phyloP scores from a whole-genome alignment of 1,284 basidiomycete genomes.

The Phaffia rhodozyma region DNA sequence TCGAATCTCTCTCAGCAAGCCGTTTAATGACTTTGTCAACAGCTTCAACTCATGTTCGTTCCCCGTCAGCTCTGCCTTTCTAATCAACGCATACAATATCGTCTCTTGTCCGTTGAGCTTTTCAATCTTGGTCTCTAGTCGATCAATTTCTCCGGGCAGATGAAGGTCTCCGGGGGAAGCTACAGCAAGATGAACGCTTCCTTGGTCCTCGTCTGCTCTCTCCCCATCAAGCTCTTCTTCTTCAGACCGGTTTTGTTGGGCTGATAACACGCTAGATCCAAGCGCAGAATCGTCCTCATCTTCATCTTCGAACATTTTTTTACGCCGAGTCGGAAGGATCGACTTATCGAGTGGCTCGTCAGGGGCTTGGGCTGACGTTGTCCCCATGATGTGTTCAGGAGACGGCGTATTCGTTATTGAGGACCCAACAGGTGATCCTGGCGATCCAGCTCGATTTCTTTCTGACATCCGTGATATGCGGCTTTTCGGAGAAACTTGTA shows the following conservation, averaged over 20 bases:
- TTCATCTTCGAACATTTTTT: conserved; percentile 33
- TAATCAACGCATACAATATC: conserved; percentile 73
- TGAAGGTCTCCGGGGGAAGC: conserved; percentile 76
- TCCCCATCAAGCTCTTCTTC: not conserved
- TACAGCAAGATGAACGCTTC: conserved; percentile 27
- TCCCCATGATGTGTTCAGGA: too few relatives aligned
- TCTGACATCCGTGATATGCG: too few relatives aligned
- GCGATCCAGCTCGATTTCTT: too few relatives aligned
- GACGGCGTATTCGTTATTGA: too few relatives aligned
- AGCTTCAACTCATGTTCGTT: conserved; percentile 73
- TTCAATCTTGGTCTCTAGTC: conserved; percentile 58
- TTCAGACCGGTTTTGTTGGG: not conserved
- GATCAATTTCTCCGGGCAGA: conserved; percentile 65
- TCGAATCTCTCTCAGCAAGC: conserved; percentile 68
- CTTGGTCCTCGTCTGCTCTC: not conserved
- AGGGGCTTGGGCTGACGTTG: not conserved
- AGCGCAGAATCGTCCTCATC: conserved; percentile 12
- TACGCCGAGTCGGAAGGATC: conserved; percentile 2
- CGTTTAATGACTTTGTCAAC: conserved; percentile 63
- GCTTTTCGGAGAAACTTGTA: too few relatives aligned
- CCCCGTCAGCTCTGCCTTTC: conserved; percentile 87
- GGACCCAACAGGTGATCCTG: too few relatives aligned
- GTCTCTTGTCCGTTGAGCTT: conserved; percentile 66
- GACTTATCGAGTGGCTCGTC: not conserved
- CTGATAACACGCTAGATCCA: not conserved